Base-by-base conservation (phyloP, 352 stramenopile genomes). In the Phytophthora pinifolia region DNA sequence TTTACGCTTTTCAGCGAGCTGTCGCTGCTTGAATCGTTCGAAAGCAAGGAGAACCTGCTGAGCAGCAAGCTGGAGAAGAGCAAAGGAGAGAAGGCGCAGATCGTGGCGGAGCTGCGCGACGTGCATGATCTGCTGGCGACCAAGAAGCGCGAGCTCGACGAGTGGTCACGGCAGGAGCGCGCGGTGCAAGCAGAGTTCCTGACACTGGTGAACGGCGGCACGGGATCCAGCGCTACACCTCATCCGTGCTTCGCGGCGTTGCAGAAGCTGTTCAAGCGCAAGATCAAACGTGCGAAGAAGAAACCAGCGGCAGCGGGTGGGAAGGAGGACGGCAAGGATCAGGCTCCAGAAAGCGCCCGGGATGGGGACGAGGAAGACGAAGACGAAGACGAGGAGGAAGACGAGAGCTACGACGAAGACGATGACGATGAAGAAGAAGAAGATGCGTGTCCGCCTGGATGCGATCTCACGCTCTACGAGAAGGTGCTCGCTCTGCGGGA, bases 371-470 rank as follows among this genome's bases (percentile, higher is more conserved):
- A 88, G 6, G 66, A 89, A 0, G 79, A 89, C 0, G 84, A 92
- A 6, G 76, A 89, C 0, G 83, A 92, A 2, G 80, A 89, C 1
- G 79, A 90, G 0, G 79, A 91, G 0, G 76, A 89, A 13, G 65
- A 84, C 38, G 72, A 87, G 20, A 61, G 88, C 46, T 70, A 95
- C n/a, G 79, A 96, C 12, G 79, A 97, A 31, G 86, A 97, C 13
- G 85, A 97, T 30, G 84, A 97, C 6, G 86, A 96, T 34, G 88
- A 97, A 12, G 89, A 97, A 47, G 88, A 97, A 58, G 90, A 98
- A 30, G 92, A 98, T 43, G 71, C 77, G 13, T 98, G 93, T 59
- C 92, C 94, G 2, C 35, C 76, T 12, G 91, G 89, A 1, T 98
- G 90, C 56, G 89, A 98, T 47, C 57, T 94, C 17, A 70, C 69